Percentiles rank a stretch among this genome's conserved stretches.
Conservation (phyloP, 2,329 filamentous ascomycete genomes). For the Hymenoscyphus fructigenus region DNA sequence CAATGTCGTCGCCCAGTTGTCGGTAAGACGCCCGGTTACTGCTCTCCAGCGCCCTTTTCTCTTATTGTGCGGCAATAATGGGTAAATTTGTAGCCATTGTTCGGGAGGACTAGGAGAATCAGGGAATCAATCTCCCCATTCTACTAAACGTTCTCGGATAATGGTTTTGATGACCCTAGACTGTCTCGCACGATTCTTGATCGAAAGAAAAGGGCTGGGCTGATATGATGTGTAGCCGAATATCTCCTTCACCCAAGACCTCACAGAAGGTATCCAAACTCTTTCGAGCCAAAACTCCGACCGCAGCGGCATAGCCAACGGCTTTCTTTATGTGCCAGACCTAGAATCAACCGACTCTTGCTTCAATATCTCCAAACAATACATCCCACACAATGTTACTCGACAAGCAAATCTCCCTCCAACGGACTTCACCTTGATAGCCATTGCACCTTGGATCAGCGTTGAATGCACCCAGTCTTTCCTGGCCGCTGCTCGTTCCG, state of each 20-base stretch:
- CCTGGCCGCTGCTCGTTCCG: conserved; percentile 57
- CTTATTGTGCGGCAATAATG: background rate
- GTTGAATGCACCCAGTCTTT: conserved; percentile 71
- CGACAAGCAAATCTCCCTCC: conserved; percentile 66
- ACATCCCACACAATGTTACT: conserved; percentile 75
- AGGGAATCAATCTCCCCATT: background rate
- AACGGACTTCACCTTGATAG: conserved; percentile 72
- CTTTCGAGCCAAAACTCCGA: conserved; percentile 68
- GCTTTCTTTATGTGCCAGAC: conserved; percentile 82
- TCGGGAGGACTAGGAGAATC: background rate
- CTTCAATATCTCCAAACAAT: conserved; percentile 57
- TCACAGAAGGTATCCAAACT: conserved; percentile 68
- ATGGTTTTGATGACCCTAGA: background rate
- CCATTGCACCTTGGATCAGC: conserved; percentile 83
- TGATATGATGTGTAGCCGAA: conserved; percentile 27
- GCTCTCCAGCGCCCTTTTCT: background rate
- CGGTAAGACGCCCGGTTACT: conserved; percentile 29
- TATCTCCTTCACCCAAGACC: conserved; percentile 31
- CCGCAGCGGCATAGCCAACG: conserved; percentile 62
- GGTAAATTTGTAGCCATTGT: background rate
- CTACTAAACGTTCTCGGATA: background rate
- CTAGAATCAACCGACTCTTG: conserved; percentile 61
- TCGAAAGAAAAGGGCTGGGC: background rate
- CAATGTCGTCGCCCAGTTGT: conserved; percentile 27
- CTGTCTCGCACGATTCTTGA: background rate